Evolutionary conservation across 192 early-diverging fungal genomes (phyloP), one percentile per base, ranked within the genome.

Genomic region (Mortierella alpina): DNA sequence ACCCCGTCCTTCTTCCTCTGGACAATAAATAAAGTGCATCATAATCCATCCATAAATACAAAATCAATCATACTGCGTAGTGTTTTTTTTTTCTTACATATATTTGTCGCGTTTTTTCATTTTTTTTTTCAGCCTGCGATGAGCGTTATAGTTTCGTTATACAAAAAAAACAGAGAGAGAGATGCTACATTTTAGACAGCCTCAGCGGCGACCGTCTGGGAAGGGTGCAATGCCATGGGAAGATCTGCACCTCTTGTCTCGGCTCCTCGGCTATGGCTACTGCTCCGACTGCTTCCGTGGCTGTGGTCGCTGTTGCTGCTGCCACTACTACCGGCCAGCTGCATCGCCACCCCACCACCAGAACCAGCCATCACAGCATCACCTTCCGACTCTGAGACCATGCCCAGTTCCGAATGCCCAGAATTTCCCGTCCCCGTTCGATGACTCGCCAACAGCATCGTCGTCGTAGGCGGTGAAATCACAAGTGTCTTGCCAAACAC

Each of bases 401-500:
- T 59, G 4, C 77, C 70, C 47, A 80, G 42, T 20, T 80, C 77
- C 6, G 75, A 79, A 2, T 62, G 22, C 4, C 68, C 68, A 7
- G 61, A 69, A 23, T 70, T 56, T 11, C 65, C 46, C 12, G 73
- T 68, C 9, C 49, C 59, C 2, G 59, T 53, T 13, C 77, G 39
- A 15, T 51, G 9, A 18, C 51, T 66, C 7, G 48, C 51, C 11
- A 62, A 20, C 11, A 59, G 48, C 45, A 72, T 56, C 9, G 66
- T 15, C 14, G 52, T 31, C 42, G 39, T 15, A 15, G 73, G 69
- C 22, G 75, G 59, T 15, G 75, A 59, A 59, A 80, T 67, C 0
- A 72, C 69, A 46, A 80, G 45, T 0, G 77, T 80, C 55, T 80
- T 80, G 46, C 77, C 66, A 54, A 68, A 80, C 39, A 80, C 77